Percentiles rank a stretch among this genome's conserved stretches.
Conservation (phyloP, 106 monocot species). For the Allium sativum region DNA sequence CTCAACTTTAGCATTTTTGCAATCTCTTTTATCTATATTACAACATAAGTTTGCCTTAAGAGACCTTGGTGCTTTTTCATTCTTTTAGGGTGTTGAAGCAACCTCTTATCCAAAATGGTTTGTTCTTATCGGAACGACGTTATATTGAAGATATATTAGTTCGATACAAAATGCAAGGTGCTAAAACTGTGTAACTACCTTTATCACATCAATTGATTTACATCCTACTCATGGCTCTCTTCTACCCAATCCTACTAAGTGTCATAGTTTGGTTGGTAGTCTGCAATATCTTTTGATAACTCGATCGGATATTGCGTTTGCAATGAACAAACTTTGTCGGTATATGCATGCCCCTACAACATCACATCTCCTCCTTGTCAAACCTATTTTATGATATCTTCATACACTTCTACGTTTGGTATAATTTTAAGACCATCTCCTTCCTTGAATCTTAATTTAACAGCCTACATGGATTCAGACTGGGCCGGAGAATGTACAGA, state of each 20-base stretch:
- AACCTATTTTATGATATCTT: not conserved
- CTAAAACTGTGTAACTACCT: not conserved
- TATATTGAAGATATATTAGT: not conserved
- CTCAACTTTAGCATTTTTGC: not conserved
- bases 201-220: not conserved
- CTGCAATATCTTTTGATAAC: not conserved
- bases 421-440: not conserved
- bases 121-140: not conserved
- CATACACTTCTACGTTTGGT: not conserved
- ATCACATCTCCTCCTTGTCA: not conserved
- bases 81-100: not conserved
- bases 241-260: not conserved
- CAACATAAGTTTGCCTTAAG: not conserved
- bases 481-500: not conserved
- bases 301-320: not conserved
- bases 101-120: not conserved
- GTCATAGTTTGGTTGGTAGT: not conserved
- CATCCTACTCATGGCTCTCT: not conserved
- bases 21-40: not conserved
- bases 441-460: not conserved
- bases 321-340: not conserved
- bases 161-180: not conserved
- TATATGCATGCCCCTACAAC: not conserved
- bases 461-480: not conserved
- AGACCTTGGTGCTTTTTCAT: not conserved